phyloP scores from a whole-genome alignment of 1,284 basidiomycete species.

The Ceratobasidium sp. region DNA sequence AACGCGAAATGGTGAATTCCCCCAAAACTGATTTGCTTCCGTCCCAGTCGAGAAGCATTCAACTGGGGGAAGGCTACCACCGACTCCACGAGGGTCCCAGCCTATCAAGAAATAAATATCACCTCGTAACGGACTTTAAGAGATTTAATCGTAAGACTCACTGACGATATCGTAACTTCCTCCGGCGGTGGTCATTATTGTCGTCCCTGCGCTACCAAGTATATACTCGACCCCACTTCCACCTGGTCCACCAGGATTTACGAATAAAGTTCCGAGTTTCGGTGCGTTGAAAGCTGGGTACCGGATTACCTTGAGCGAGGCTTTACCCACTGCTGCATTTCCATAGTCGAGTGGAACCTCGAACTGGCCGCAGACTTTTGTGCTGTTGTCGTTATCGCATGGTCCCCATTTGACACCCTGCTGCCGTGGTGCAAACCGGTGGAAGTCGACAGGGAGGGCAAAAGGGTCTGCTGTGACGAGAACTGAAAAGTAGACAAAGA shows the following conservation, averaged over 20 bases:
- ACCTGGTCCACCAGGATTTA: conserved; percentile 41
- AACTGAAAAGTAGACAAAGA: no score
- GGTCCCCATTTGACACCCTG: background rate
- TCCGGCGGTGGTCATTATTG: conserved; percentile 8
- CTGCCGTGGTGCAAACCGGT: background rate
- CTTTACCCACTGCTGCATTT: conserved; percentile 14
- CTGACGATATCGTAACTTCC: conserved; percentile 36
- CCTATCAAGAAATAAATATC: conserved; percentile 1
- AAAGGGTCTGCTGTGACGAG: no score
- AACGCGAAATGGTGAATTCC: background rate
- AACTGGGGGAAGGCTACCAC: background rate
- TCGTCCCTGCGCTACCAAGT: background rate
- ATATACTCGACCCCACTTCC: background rate
- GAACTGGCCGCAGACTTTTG: background rate
- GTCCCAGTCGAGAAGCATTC: conserved; percentile 13
- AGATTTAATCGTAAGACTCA: background rate
- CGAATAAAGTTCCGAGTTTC: conserved; percentile 28
- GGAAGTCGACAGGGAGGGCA: background rate
- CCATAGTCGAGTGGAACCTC: conserved; percentile 27
- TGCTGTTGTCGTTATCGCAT: background rate
- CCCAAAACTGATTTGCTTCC: conserved; percentile 15
- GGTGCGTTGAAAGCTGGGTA: background rate
- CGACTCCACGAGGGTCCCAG: conserved; percentile 41
- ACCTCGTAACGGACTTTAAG: background rate
- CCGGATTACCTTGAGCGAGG: background rate